Conservation (phyloP, 2,329 filamentous ascomycete species). For the Colletotrichum zoysiae region DNA sequence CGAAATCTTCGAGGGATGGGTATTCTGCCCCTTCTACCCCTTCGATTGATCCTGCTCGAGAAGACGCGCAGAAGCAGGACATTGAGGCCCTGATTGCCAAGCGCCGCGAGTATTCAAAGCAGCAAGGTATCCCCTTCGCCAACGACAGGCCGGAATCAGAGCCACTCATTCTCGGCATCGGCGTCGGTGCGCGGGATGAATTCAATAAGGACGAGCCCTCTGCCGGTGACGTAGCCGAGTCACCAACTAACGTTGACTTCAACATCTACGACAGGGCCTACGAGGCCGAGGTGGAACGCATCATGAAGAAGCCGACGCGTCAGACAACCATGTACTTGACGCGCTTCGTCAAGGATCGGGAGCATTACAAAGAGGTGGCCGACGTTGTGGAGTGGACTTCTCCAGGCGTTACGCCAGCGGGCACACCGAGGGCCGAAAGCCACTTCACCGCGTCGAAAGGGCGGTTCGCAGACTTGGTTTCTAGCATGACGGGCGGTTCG, state of each 20-base stretch:
- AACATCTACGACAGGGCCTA: constrained; percentile 93
- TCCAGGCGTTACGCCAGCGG: constrained; percentile 27
- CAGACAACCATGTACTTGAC: constrained; percentile 63
- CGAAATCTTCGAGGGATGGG: constrained; percentile 29
- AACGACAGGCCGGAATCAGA: constrained; percentile 69
- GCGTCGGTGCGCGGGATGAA: constrained; percentile 69
- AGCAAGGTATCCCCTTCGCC: constrained; percentile 61
- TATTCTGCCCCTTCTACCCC: constrained; percentile 24
- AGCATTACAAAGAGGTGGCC: constrained; percentile 54
- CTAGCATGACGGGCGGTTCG: constrained; percentile 31
- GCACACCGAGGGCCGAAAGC: constrained; percentile 41
- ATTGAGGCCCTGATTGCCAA: constrained; percentile 63
- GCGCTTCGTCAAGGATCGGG: constrained; percentile 60
- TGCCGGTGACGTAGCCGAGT: constrained; percentile 78
- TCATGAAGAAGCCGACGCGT: constrained; percentile 61
- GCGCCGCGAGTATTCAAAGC: constrained; percentile 57
- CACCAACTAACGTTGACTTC: constrained; percentile 85
- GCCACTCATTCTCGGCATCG: constrained; percentile 81
- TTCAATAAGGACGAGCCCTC: constrained; percentile 55
- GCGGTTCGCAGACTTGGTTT: constrained; percentile 38
- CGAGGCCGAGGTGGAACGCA: constrained; percentile 82
- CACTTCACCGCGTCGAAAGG: constrained; percentile 28
- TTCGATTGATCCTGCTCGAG: constrained; percentile 46
- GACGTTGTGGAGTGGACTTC: constrained; percentile 51
- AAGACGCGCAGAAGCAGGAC: constrained; percentile 59